Conservation (phyloP, 2,329 filamentous ascomycete genomes). For the Pseudogymnoascus sp. region DNA sequence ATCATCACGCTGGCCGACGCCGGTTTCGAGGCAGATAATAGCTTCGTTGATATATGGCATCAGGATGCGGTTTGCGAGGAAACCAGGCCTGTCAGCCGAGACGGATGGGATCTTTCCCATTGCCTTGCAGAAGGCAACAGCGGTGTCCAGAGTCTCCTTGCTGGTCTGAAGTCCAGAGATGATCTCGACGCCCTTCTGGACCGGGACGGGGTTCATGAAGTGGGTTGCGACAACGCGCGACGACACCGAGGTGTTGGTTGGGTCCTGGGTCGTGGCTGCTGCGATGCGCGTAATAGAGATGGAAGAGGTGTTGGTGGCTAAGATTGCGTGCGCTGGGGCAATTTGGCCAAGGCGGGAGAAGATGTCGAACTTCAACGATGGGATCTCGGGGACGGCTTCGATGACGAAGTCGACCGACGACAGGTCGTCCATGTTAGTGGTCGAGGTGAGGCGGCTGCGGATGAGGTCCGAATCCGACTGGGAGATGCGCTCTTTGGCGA, state of each 20-base stretch:
- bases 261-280: conserved; percentile 71
- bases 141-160: conserved; percentile 69
- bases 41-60: conserved; percentile 99
- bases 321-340: conserved; percentile 75
- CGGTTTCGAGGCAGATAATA: conserved; percentile 89
- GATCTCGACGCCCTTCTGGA: conserved; percentile 97
- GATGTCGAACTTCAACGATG: conserved; percentile 77
- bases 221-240: conserved; percentile 91
- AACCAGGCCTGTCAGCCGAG: conserved; percentile 85
- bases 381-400: conserved; percentile 92
- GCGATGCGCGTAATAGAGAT: conserved; percentile 97
- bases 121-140: conserved; percentile 75
- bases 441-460: conserved; percentile 60
- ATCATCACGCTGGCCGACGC: conserved; percentile 78
- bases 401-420: conserved; percentile 91
- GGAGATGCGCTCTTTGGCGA: conserved; percentile 78
- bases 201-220: conserved; percentile 98
- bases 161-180: conserved; percentile 92
- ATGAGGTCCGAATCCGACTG: conserved; percentile 71
- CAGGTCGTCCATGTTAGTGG: conserved; percentile 69
- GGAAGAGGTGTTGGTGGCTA: conserved; percentile 97
- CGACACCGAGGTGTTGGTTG: conserved; percentile 70
- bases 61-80: conserved; percentile 90
- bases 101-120: conserved; percentile 91
- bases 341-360: conserved; percentile 77